Evolutionary conservation across 23 red algal species (phyloP).

Genomic region (Gracilaria domingensis): DNA sequence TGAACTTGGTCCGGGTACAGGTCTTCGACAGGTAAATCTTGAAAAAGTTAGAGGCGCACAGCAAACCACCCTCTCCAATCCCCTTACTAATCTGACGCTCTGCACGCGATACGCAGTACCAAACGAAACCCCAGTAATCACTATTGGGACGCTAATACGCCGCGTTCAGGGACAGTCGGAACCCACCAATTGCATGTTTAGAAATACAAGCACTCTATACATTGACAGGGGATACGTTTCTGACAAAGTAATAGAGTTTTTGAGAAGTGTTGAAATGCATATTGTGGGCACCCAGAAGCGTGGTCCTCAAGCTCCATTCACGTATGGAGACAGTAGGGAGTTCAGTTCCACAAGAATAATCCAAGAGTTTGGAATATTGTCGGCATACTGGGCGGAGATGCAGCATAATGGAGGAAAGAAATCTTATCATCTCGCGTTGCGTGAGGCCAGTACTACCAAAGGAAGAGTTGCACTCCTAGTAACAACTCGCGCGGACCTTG

Average conservation of each 20-base stretch:
- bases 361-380: not conserved
- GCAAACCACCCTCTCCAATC: not conserved
- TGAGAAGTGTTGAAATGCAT: not conserved
- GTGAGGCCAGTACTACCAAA: not conserved
- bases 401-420: not conserved
- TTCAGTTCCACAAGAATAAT: not conserved
- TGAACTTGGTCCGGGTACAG: not conserved
- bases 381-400: not conserved
- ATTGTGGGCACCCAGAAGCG: not conserved
- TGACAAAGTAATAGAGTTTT: not conserved
- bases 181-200: not conserved
- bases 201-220: not conserved
- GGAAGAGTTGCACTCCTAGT: not conserved
- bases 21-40: no score
- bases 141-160: not conserved
- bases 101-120: not conserved
- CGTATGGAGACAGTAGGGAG: not conserved
- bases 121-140: not conserved
- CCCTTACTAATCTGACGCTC: not conserved
- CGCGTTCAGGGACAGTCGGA: not conserved
- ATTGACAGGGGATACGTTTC: not conserved
- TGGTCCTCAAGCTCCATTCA: not conserved
- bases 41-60: not conserved
- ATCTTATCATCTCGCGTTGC: not conserved
- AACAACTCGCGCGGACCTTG: not conserved